Percentiles rank a stretch among this genome's conserved stretches.
Evolutionary conservation across 2,329 filamentous ascomycete genomes (phyloP).

Genomic region (Aspergillus calidoustus): DNA sequence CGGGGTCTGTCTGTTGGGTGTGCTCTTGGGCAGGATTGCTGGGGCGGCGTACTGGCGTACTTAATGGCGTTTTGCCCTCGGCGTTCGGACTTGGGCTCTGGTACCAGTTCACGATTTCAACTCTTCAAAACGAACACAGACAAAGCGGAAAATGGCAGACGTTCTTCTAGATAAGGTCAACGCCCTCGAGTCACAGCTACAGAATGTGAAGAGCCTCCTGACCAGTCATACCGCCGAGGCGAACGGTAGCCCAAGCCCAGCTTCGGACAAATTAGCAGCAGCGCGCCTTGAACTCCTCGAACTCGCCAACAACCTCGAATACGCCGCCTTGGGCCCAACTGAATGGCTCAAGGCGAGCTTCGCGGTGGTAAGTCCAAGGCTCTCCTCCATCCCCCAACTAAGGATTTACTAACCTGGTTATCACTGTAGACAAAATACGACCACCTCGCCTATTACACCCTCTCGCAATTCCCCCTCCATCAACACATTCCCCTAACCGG

Average conservation of each 20-base stretch:
- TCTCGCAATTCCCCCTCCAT: conserved; percentile 4
- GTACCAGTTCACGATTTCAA: too few species aligned
- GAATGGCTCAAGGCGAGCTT: conserved; percentile 6
- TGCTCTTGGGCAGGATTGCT: too few species aligned
- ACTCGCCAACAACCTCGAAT: conserved; percentile 1
- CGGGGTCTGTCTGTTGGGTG: too few species aligned
- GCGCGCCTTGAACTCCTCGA: background rate
- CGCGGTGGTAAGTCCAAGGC: conserved; percentile 4
- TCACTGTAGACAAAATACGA: background rate
- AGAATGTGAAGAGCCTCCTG: background rate
- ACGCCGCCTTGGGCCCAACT: background rate
- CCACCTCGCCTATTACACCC: conserved; percentile 4
- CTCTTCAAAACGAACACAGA: background rate
- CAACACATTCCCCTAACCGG: background rate
- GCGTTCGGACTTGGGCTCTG: too few species aligned
- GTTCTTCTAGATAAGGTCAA: background rate
- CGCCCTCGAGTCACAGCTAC: background rate
- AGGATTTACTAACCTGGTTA: background rate
- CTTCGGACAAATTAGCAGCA: background rate
- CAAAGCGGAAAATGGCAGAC: background rate
- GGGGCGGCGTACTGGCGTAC: too few species aligned
- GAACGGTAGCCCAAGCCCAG: background rate
- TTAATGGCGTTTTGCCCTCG: too few species aligned
- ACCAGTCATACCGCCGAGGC: background rate
- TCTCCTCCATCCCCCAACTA: too few species aligned